Base-by-base conservation (phyloP, 495 filamentous ascomycete species). In the Daldinia concentrica region DNA sequence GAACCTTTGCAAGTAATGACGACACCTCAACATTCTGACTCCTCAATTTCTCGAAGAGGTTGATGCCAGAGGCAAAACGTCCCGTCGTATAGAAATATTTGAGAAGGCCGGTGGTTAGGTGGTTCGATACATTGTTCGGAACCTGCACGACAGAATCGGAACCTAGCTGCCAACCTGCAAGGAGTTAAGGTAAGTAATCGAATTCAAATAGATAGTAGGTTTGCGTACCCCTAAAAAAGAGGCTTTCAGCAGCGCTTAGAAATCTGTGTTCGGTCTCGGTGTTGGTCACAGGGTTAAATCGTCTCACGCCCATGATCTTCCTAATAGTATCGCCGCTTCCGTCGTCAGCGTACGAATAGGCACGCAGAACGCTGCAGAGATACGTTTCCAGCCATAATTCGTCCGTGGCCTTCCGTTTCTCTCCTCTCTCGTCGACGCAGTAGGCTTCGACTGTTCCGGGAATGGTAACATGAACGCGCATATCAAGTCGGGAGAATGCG, bases 91-190 rank as follows among this genome's bases (percentile, higher is more conserved):
- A 90, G 72, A 99, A 97, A 75, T 99, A 99, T 75, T 92, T 92
- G n/a, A 99, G 85, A 1, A 99, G 88, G 15, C 95, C 96, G 30
- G 92, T 86, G 2, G 93, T 93, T 30, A 98, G 87, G 77, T 99
- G 92, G 76, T 99, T 99, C n/a, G 92, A 95, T 48, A 98, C 95
- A 36, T 93, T 90, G 73, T 97, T 98, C 1, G 95, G 95, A 2
- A 98, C 96, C 81, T 99, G 95, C 0, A 97, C 96, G 74, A 98
- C 91, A 1, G 95, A 94, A 76, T 99, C 95, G 12, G 96, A 98
- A 58, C 95, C 97, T 29, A 99, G 85, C 78, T 97, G 94, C 86
- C 94, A 94, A 57, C 95, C 94, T 97, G 71, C 45, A 52, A 27
- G 22, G 22, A 51, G 37, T 45, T 14, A 52, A 69, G 48, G 71